Evolutionary conservation across 768 basidiomycete species (phyloP).

Genomic region (Termitomyces sp.): DNA sequence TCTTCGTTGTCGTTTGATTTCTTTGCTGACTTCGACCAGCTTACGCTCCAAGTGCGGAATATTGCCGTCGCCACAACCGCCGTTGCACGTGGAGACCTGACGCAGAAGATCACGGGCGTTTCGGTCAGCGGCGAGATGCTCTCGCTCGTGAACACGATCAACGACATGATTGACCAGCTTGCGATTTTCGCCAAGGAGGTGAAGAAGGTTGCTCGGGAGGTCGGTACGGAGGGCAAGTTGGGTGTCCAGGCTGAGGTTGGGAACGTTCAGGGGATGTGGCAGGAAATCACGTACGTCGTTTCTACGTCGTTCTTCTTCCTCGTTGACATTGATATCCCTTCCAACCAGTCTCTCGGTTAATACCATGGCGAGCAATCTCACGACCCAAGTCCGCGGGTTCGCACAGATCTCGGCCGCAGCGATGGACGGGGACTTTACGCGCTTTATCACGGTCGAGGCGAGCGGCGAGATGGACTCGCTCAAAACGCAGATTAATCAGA

Average conservation of each 20-base stretch:
- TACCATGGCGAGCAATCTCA: constrained; percentile 94
- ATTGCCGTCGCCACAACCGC: constrained; percentile 94
- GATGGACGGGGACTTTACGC: constrained; percentile 97
- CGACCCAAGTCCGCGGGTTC: constrained; percentile 98
- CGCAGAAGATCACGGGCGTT: constrained; percentile 89
- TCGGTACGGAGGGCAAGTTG: constrained; percentile 97
- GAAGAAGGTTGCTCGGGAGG: constrained; percentile 95
- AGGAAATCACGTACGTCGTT: constrained; percentile 86
- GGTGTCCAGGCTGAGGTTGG: constrained; percentile 98
- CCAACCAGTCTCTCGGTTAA: constrained; percentile 92
- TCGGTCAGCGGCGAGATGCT: constrained; percentile 95
- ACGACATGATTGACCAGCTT: constrained; percentile 69
- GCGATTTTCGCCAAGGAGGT: constrained; percentile 60
- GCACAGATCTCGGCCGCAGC: constrained; percentile 98
- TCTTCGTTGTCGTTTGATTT: too few relatives aligned
- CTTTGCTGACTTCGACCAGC: too few relatives aligned
- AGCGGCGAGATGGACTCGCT: constrained; percentile 98
- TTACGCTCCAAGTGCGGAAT: constrained; percentile 90
- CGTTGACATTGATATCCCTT: background rate
- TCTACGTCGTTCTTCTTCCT: background rate
- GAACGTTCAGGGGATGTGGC: constrained; percentile 97
- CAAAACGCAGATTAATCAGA: constrained; percentile 98
- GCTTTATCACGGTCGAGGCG: constrained; percentile 99
- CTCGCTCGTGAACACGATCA: constrained; percentile 96
- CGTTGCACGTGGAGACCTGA: constrained; percentile 91